These are phyloP conservation scores for Microascus cirrosus DNA, from an alignment of 2,329 filamentous ascomycete species.

Conservation along the genomic window DNA sequence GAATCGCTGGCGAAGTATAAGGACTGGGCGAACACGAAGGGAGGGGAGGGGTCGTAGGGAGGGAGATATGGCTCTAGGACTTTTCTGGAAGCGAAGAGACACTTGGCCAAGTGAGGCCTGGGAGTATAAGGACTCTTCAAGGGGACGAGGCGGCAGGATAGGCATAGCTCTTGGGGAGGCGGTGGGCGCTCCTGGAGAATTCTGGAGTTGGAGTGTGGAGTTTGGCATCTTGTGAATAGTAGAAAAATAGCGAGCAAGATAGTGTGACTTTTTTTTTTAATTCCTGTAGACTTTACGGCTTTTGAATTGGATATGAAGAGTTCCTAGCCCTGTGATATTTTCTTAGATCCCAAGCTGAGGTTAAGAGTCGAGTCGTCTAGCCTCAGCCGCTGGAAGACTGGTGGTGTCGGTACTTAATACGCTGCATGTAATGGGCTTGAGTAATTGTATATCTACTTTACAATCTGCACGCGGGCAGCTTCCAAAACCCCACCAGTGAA, in stretches of 20 bases:
- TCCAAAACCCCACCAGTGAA: neutral
- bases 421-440: neutral
- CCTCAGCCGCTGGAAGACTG: neutral
- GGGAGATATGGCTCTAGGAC: too few species aligned
- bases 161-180: slow-evolving; percentile 4
- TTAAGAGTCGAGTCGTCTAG: neutral
- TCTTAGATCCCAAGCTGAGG: neutral
- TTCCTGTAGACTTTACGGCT: slow-evolving; percentile 1
- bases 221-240: slow-evolving; percentile 4
- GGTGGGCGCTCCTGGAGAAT: neutral
- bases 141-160: neutral
- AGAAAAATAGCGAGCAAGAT: neutral
- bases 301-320: neutral
- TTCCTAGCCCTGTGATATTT: neutral
- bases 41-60: slow-evolving; percentile 62
- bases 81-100: too few species aligned
- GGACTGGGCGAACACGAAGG: slow-evolving; percentile 95
- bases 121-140: neutral
- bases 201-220: neutral
- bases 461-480: neutral
- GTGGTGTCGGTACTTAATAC: neutral
- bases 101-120: neutral
- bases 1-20: slow-evolving; percentile 76
- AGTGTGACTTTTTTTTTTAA: slow-evolving; percentile 7
- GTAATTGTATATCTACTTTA: neutral